phyloP scores from a whole-genome alignment of 441 rosid species.

The Pelargonium fulgidum region DNA sequence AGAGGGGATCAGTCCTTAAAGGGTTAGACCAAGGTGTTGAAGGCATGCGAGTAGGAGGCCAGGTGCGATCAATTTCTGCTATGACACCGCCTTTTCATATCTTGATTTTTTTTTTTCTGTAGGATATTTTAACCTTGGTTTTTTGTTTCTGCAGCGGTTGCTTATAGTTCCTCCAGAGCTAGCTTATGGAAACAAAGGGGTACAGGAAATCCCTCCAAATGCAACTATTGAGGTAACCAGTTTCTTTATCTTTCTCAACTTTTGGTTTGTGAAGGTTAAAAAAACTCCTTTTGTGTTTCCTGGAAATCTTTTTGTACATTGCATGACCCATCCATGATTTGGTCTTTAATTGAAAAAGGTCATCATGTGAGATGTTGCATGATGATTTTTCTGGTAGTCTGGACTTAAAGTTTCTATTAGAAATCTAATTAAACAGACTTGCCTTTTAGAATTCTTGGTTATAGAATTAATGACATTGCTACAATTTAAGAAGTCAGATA shows the following conservation, averaged over 20 bases:
- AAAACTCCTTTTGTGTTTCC: neutral
- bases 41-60: constrained; percentile 90
- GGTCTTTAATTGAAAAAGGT: too few species aligned
- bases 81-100: neutral
- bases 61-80: constrained; percentile 40
- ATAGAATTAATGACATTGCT: neutral
- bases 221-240: constrained; percentile 58
- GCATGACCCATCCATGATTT: too few species aligned
- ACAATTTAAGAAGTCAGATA: neutral
- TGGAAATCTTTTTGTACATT: neutral
- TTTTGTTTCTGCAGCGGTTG: constrained; percentile 41
- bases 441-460: neutral
- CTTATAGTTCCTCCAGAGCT: constrained; percentile 81
- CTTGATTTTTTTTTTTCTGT: neutral
- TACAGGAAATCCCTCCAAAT: constrained; percentile 68
- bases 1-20: constrained; percentile 73
- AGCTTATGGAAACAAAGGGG: constrained; percentile 73
- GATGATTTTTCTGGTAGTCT: neutral
- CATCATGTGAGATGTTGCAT: too few species aligned
- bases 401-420: neutral
- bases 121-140: neutral
- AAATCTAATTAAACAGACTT: neutral
- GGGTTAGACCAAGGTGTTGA: constrained; percentile 84
- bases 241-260: neutral
- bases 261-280: neutral